These are phyloP conservation scores for Climacium dendroides DNA, from an alignment of 225 moss, liverwort and hornwort species.

Conservation along the genomic window DNA sequence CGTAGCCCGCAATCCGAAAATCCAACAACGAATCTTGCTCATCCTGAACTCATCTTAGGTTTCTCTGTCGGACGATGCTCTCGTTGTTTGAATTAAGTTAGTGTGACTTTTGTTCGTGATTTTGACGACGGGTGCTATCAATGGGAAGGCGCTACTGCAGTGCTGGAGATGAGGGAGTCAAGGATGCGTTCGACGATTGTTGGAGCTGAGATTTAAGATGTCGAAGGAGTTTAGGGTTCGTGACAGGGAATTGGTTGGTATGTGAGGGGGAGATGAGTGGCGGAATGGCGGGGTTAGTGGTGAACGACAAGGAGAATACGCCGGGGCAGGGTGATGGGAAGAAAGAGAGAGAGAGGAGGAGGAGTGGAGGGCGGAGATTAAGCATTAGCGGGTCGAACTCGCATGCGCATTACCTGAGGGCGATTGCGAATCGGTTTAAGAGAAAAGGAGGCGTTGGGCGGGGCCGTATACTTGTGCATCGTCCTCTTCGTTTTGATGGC, in stretches of 20 bases:
- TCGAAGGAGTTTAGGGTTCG: neutral
- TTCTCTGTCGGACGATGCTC: neutral
- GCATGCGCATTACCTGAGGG: slow-evolving; percentile 13
- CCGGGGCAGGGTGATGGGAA: neutral
- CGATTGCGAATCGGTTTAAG: slow-evolving; percentile 26
- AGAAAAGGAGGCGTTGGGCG: slow-evolving; percentile 20
- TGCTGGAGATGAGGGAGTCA: neutral
- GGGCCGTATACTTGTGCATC: slow-evolving; percentile 35
- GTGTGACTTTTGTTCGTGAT: neutral
- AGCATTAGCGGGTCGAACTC: slow-evolving; percentile 16
- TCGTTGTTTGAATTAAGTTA: neutral
- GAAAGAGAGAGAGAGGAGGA: slow-evolving; percentile 11
- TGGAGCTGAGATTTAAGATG: neutral
- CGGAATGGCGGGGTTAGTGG: slow-evolving; percentile 6
- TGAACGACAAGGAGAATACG: slow-evolving; percentile 38
- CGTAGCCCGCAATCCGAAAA: neutral
- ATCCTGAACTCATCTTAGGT: neutral
- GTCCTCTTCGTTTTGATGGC: slow-evolving; percentile 22
- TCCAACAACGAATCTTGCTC: neutral
- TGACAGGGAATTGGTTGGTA: neutral
- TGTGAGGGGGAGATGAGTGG: slow-evolving; percentile 17
- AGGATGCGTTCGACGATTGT: neutral
- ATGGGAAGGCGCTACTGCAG: neutral
- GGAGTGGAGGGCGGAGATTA: slow-evolving; percentile 3
- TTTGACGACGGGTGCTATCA: neutral